Base-by-base conservation (phyloP, 148 eudicot genomes). In the Gaultheria prostrata region DNA sequence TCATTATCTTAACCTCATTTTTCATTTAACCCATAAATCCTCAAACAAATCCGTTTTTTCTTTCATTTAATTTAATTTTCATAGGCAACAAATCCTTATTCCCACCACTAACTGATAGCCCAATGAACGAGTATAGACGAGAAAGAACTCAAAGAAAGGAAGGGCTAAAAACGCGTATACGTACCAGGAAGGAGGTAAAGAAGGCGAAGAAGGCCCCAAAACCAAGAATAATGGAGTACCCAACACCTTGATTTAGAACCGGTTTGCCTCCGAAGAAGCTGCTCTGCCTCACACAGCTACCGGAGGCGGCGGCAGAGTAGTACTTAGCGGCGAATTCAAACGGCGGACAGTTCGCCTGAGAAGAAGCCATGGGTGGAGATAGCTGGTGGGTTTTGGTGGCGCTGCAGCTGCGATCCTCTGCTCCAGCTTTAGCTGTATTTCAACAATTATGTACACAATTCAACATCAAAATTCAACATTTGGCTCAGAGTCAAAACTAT, bases 171-270 rank as follows among this genome's bases (percentile, higher is more conserved):
- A n/a, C n/a, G 21, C 35, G 8, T 71, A 32, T 17, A 17, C 50
- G 10, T 91, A 91, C 93, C 90, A 95, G 85, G 80, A 95, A 93
- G 56, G 98, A 95, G 65, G 97, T 93, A 84, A 93, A 93, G 83
- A 93, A 81, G 7, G 98, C 98, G 80, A 95, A 95, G 79, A 95
- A 93, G 6, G 97, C 97, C 59, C 98, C 98, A 86, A 95, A 95
- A 3, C 98, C 98, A 83, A 95, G 88, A 83, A 95, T 89, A 59
- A 95, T 91, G 72, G 95, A 89, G 77, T 95, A 95, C 8, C 98
- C 98, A 89, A 95, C 95, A 18, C 92, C 90, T 86, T 95, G 98
- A 83, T 91, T 93, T 39, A 95, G 90, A 82, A 90, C 94, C 33
- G 98, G 78, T 78, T 95, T 86, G 5, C 95, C 93, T 20, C 82